These are phyloP conservation scores for Xylaria sp. DNA, from an alignment of 2,329 filamentous ascomycete genomes.

Conservation along the genomic window DNA sequence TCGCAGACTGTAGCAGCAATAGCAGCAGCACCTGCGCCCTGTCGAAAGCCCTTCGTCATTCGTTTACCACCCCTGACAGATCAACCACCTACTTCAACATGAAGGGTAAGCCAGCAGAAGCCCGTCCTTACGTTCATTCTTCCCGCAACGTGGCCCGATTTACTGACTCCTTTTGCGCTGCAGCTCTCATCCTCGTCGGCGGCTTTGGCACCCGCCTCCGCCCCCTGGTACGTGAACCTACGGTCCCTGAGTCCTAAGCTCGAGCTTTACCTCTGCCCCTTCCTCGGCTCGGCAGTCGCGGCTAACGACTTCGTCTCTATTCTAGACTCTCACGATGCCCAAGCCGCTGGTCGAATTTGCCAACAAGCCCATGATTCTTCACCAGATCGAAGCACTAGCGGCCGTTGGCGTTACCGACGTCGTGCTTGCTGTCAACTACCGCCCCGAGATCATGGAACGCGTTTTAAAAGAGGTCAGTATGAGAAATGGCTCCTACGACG, in stretches of 20 bases:
- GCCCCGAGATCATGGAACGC: conserved; percentile 96
- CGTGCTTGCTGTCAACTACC: conserved; percentile 98
- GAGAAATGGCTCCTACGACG: conserved; percentile 17
- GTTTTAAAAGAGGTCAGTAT: conserved; percentile 83
- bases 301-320: conserved; percentile 39
- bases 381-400: conserved; percentile 95
- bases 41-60: conserved; percentile 14
- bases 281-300: not conserved
- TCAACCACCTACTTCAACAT: conserved; percentile 45
- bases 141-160: conserved; percentile 2
- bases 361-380: conserved; percentile 99
- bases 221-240: conserved; percentile 77
- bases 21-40: conserved; percentile 1
- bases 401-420: conserved; percentile 96
- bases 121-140: conserved; percentile 23
- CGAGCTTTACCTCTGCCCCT: not conserved
- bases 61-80: conserved; percentile 14
- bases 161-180: conserved; percentile 30
- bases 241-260: conserved; percentile 22
- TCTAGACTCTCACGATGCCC: conserved; percentile 91
- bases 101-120: conserved; percentile 53
- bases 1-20: not conserved
- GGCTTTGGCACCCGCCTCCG: conserved; percentile 98
- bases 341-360: conserved; percentile 98
- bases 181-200: conserved; percentile 98